Evolutionary conservation across 306 rosid genomes (phyloP).

Genomic region (Dryas octopetala): DNA sequence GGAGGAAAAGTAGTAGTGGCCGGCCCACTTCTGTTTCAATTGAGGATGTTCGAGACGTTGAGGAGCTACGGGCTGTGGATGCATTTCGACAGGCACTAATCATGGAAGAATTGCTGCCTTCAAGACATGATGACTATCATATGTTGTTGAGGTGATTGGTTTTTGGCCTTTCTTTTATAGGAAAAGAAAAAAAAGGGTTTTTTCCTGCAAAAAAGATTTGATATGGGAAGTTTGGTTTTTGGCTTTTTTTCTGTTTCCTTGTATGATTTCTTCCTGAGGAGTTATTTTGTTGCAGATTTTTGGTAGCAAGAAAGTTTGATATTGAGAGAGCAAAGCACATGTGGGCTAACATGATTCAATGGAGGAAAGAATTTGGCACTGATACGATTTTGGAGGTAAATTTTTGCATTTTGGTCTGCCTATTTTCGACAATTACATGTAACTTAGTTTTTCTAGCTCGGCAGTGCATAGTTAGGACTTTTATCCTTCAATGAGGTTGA

Average conservation of each 20-base stretch:
- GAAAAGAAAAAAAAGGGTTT: neutral
- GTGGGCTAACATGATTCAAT: slow-evolving; percentile 93
- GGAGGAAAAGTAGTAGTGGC: slow-evolving; percentile 51
- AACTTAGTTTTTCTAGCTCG: neutral
- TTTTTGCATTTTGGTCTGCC: neutral
- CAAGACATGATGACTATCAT: slow-evolving; percentile 77
- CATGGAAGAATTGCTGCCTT: slow-evolving; percentile 65
- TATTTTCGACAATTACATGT: neutral
- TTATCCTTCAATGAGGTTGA: neutral
- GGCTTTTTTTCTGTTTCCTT: neutral
- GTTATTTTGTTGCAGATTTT: slow-evolving; percentile 57
- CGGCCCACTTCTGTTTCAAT: slow-evolving; percentile 54
- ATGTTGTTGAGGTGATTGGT: slow-evolving; percentile 62
- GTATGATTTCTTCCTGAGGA: slow-evolving; percentile 3
- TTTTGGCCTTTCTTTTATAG: neutral
- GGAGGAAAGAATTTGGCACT: slow-evolving; percentile 85
- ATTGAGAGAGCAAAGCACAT: slow-evolving; percentile 78
- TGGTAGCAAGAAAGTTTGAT: slow-evolving; percentile 93
- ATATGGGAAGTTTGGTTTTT: slow-evolving; percentile 6
- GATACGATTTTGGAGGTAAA: slow-evolving; percentile 82
- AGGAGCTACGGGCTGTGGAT: slow-evolving; percentile 76
- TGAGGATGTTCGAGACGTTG: slow-evolving; percentile 81
- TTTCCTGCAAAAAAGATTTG: slow-evolving; percentile 8
- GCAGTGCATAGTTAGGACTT: neutral
- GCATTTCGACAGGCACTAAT: slow-evolving; percentile 69